Conservation (phyloP, 352 stramenopile species). For the Blastocystis sp. region DNA sequence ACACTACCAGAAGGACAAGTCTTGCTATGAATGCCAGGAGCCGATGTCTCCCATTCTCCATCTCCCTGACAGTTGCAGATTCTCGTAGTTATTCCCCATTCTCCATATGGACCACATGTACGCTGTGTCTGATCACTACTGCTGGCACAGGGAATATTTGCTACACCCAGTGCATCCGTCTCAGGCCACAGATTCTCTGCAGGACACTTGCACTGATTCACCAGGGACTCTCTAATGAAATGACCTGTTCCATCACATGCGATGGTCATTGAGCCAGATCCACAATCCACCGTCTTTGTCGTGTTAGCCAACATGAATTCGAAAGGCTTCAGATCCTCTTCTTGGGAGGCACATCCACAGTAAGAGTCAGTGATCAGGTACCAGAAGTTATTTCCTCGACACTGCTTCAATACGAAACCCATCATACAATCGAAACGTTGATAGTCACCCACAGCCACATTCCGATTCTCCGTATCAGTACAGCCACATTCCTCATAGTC, state of each 20-base stretch:
- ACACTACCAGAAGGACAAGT: neutral
- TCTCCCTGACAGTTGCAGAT: neutral
- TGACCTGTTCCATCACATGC: neutral
- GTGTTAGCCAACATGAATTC: neutral
- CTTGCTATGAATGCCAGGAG: neutral
- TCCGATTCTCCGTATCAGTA: neutral
- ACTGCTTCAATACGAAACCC: conserved; percentile 30
- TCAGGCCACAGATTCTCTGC: neutral
- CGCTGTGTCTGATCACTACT: neutral
- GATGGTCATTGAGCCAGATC: neutral
- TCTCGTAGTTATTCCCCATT: neutral
- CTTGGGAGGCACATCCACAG: neutral
- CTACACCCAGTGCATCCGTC: neutral
- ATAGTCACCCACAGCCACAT: conserved; percentile 32
- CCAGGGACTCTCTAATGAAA: neutral
- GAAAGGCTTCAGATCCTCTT: neutral
- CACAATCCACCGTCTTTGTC: neutral
- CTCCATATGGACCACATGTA: neutral
- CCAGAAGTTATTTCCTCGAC: conserved; percentile 9
- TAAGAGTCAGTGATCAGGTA: neutral
- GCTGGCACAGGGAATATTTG: neutral
- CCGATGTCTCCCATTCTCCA: neutral
- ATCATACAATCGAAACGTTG: neutral
- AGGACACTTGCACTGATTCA: conserved; percentile 35
- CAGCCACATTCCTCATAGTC: conserved; percentile 2